A percentile compares a stretch with the other conserved stretches of the same genome.
These are phyloP conservation scores for Mucor racemosus DNA, from an alignment of 371 early-diverging fungal species.

Conservation along the genomic window DNA sequence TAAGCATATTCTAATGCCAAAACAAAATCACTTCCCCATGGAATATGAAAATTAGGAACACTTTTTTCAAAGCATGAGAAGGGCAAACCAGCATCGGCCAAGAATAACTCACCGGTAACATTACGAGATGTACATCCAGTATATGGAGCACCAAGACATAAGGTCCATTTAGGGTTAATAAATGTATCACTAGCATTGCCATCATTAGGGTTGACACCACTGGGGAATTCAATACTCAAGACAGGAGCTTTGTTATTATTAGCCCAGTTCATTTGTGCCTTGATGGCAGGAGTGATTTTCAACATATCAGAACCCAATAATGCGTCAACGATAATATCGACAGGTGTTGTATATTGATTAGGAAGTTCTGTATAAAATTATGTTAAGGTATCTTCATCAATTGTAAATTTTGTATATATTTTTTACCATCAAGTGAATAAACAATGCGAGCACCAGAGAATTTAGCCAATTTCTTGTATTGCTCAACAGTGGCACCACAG, in stretches of 20 bases:
- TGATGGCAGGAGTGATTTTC: constrained; percentile 11
- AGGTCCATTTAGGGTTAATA: constrained; percentile 73
- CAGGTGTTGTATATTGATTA: constrained; percentile 59
- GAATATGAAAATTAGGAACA: constrained; percentile 61
- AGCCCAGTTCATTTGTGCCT: constrained; percentile 72
- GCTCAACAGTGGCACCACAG: constrained; percentile 17
- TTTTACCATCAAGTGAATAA: constrained; percentile 36
- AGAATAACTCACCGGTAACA: constrained; percentile 73
- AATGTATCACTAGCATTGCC: constrained; percentile 38
- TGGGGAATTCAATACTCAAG: constrained; percentile 75
- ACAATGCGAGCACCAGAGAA: constrained; percentile 40
- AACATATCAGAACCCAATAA: constrained; percentile 59
- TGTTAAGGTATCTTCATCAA: background rate
- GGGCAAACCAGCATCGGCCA: constrained; percentile 80
- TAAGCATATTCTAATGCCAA: constrained; percentile 65
- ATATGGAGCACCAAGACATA: constrained; percentile 80
- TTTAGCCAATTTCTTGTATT: constrained; percentile 36
- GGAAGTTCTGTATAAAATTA: constrained; percentile 42
- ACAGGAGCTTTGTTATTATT: constrained; percentile 74
- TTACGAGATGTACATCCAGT: constrained; percentile 61
- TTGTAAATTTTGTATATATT: background rate
- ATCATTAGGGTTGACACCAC: constrained; percentile 66
- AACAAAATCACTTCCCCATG: constrained; percentile 79
- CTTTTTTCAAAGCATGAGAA: constrained; percentile 63
- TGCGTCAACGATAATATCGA: constrained; percentile 82